phyloP scores from a whole-genome alignment of 2,329 filamentous ascomycete genomes.

The Fusarium avenaceum region DNA sequence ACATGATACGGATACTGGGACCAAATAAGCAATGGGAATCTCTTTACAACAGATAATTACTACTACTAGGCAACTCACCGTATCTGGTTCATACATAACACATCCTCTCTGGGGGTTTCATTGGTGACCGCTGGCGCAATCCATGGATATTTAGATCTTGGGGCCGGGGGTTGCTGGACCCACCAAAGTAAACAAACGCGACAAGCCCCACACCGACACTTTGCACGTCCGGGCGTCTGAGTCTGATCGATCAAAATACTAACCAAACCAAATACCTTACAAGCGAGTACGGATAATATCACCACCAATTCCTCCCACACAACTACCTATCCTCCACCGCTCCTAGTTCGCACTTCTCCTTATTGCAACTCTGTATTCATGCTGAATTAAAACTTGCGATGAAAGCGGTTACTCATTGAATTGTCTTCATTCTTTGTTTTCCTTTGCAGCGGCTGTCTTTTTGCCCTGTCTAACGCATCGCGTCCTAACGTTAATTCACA shows the following conservation, averaged over 20 bases:
- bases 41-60: neutral
- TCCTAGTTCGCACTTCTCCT: constrained; percentile 7
- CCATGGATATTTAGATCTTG: constrained; percentile 38
- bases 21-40: constrained; percentile 2
- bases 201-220: constrained; percentile 43
- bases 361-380: constrained; percentile 12
- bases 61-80: neutral
- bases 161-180: constrained; percentile 24
- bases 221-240: constrained; percentile 4
- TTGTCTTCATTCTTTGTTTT: constrained; percentile 11
- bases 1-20: neutral
- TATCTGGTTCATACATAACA: constrained; percentile 5
- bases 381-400: constrained; percentile 36
- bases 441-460: constrained; percentile 24
- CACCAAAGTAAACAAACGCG: constrained; percentile 56
- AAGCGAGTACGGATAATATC: constrained; percentile 15
- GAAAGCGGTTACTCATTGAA: constrained; percentile 35
- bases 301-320: constrained; percentile 40
- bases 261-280: neutral
- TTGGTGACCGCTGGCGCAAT: constrained; percentile 5
- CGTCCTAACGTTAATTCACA: constrained; percentile 26
- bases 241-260: constrained; percentile 17
- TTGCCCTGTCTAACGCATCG: constrained; percentile 32
- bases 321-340: constrained; percentile 22
- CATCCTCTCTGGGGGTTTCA: neutral